Evolutionary conservation across 371 early-diverging fungal genomes (phyloP).

Genomic region (Nematocida homosporus): DNA sequence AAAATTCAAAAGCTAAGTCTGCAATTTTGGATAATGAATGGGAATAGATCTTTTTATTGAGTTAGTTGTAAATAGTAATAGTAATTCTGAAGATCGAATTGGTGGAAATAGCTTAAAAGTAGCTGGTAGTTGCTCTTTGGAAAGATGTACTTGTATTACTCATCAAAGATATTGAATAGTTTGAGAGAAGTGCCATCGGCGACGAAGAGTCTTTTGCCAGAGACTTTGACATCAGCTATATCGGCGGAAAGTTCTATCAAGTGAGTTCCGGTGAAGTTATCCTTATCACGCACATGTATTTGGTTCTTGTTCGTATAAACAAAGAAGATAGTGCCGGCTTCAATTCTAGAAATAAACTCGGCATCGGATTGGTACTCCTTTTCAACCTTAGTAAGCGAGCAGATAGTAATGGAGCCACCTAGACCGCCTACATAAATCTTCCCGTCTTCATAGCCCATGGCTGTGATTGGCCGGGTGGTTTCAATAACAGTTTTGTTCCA

Average conservation of each 20-base stretch:
- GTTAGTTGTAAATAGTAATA: no score
- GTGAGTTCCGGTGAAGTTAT: constrained; percentile 45
- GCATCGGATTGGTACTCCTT: constrained; percentile 52
- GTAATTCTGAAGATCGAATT: no score
- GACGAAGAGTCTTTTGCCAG: constrained; percentile 48
- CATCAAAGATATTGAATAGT: constrained; percentile 51
- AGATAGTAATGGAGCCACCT: constrained; percentile 35
- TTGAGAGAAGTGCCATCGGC: constrained; percentile 27
- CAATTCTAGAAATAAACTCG: constrained; percentile 48
- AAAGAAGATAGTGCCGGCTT: constrained; percentile 49
- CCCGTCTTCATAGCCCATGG: constrained; percentile 36
- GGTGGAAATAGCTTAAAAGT: no score
- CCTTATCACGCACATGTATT: constrained; percentile 37
- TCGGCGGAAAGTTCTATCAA: constrained; percentile 14
- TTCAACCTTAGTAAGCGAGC: constrained; percentile 2
- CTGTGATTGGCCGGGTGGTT: constrained; percentile 42
- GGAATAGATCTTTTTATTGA: no score
- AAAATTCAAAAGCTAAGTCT: no score
- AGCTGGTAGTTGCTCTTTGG: no score
- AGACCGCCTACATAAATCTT: constrained; percentile 34
- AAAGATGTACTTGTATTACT: constrained; percentile 37
- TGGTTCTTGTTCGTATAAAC: constrained; percentile 47
- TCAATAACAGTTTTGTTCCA: constrained; percentile 8
- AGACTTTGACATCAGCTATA: constrained; percentile 47
- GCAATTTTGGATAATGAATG: no score